Base-by-base conservation (phyloP, 257 asterid genomes). In the Gynochthodes officinalis region DNA sequence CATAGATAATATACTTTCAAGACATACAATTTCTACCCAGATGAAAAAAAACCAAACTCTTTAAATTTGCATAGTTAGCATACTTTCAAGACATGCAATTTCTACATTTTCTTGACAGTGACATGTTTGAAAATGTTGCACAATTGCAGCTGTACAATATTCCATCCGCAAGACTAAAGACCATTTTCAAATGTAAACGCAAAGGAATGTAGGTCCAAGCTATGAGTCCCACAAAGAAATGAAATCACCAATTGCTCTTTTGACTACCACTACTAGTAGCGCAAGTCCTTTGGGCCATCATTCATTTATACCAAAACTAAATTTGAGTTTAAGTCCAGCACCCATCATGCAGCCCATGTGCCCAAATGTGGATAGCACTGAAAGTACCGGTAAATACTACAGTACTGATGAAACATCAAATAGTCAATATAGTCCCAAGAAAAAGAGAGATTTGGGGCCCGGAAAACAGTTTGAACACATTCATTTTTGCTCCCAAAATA, bases 331-430 rank as follows among this genome's bases (percentile, higher is more conserved):
- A 43, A 25, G 27, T 1, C 59, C 53, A 7, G 1, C 0, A 12
- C 40, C 14, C 39, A 73, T 50, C 14, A 48, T 39, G n/a, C 10
- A 58, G 54, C 37, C 73, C 77, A 73, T 73, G 44, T 73, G 35
- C 37, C 32, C 0, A 59, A 27, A 27, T 57, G 4, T n/a, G 12
- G 32, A 63, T 64, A 54, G 64, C 48, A 44, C 69, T 37, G 4
- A 0, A 25, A 14, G n/a, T n/a, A 28, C 39, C 28, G 16, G 32
- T 46, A 15, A 67, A 46, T 37, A 37, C 35, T 57, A 28, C 62
- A 23, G 35, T 55, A 23, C 9, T 55, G 12, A 55, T 32, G 25
- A 25, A 55, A 23, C 5, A 23, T 32, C 33, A 25, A 55, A 55
- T 55, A 55, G 32, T n/a, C n/a, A 53, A 7, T 4, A 53, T 21